phyloP scores from a whole-genome alignment of 345 rosid species.

The Iberis pinnata region DNA sequence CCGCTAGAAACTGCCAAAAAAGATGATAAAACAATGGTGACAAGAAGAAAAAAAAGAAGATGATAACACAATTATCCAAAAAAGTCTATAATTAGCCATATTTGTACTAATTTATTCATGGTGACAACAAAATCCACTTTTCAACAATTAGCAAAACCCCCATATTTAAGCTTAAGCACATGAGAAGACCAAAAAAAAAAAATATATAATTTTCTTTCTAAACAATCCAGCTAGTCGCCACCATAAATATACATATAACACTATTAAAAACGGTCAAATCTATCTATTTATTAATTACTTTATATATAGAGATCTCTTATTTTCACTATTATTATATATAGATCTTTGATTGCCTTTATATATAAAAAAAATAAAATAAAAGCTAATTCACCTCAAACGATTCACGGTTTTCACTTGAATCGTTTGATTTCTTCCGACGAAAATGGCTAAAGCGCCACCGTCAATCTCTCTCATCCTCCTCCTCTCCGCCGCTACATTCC shows the following conservation, averaged over 20 bases:
- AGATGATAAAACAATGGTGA: not conserved
- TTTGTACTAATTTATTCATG: constrained; percentile 8
- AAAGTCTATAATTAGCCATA: constrained; percentile 5
- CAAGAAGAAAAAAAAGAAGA: too few species aligned
- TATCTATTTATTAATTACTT: not conserved
- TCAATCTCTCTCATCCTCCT: constrained; percentile 25
- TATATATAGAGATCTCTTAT: constrained; percentile 14
- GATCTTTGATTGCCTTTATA: not conserved
- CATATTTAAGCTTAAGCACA: constrained; percentile 19
- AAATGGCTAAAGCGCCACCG: constrained; percentile 25
- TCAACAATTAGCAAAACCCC: constrained; percentile 14
- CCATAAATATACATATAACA: constrained; percentile 19
- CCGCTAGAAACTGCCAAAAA: too few species aligned
- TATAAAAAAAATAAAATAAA: constrained; percentile 1
- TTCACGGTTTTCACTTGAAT: constrained; percentile 25
- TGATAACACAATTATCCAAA: not conserved
- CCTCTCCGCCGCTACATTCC: constrained; percentile 23
- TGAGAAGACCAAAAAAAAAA: constrained; percentile 7
- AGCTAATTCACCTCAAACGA: constrained; percentile 15
- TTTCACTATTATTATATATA: constrained; percentile 1
- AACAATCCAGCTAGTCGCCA: too few species aligned
- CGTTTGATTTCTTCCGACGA: constrained; percentile 11
- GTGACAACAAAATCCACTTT: constrained; percentile 19
- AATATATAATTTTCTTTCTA: too few species aligned
- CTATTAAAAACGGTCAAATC: constrained; percentile 16